Conservation (phyloP, 2,329 filamentous ascomycete genomes). For the Sporothrix pseudoabietina region DNA sequence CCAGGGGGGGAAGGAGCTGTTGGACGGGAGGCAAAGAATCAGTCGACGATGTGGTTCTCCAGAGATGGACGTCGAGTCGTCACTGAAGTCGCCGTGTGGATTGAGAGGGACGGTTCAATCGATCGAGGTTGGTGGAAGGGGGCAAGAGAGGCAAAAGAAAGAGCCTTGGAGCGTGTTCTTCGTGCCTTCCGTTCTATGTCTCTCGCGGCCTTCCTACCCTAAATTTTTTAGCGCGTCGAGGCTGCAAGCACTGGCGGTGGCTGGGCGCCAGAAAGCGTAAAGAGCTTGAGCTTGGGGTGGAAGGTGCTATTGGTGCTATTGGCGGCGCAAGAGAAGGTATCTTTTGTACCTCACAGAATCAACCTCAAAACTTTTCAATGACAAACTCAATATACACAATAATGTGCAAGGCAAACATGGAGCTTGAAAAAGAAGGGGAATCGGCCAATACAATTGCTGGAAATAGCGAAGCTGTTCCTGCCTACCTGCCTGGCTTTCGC, state of each 20-base stretch:
- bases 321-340: not conserved
- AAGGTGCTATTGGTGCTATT: not conserved
- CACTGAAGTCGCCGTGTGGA: not conserved
- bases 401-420: not conserved
- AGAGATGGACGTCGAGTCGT: not conserved
- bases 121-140: not conserved
- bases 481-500: not conserved
- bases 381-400: not conserved
- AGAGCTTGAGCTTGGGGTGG: slow-evolving; percentile 16
- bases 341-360: not conserved
- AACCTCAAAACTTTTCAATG: not conserved
- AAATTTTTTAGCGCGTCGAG: slow-evolving; percentile 31
- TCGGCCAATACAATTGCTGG: not conserved
- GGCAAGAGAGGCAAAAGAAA: slow-evolving; percentile 14
- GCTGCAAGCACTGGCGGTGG: slow-evolving; percentile 25
- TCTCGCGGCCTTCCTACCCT: slow-evolving; percentile 2
- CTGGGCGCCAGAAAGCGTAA: slow-evolving; percentile 15
- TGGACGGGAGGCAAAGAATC: not conserved
- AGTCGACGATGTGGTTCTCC: not conserved
- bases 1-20: not conserved
- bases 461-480: not conserved
- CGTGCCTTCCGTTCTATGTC: slow-evolving; percentile 6
- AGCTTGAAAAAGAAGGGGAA: not conserved
- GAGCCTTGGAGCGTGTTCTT: not conserved
- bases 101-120: not conserved